Percentiles rank a stretch among this genome's conserved stretches.
Conservation (phyloP, 768 basidiomycete genomes). For the Clitopilus passeckerianus region DNA sequence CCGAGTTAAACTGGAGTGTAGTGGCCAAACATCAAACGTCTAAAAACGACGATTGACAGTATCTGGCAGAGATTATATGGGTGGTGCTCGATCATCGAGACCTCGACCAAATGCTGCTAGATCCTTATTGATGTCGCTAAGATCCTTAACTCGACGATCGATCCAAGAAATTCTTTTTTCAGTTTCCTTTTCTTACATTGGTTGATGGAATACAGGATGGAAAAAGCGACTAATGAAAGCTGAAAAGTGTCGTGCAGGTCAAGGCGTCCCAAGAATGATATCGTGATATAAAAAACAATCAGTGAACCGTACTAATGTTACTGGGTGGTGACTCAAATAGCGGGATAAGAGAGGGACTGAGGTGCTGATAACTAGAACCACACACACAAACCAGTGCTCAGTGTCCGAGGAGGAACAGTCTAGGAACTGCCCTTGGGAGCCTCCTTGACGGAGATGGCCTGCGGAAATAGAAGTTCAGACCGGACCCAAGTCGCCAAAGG, state of each 20-base stretch:
- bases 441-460: slow-evolving; percentile 87
- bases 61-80: background rate
- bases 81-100: background rate
- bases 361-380: background rate
- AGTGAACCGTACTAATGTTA: slow-evolving; percentile 1
- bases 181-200: slow-evolving; percentile 17
- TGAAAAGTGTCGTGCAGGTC: slow-evolving; percentile 14
- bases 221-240: slow-evolving; percentile 13
- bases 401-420: slow-evolving; percentile 3
- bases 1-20: too few species aligned
- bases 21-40: too few species aligned
- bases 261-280: slow-evolving; percentile 12
- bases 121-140: background rate
- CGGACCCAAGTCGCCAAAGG: background rate
- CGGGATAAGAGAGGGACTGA: background rate
- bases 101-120: background rate
- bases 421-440: slow-evolving; percentile 58
- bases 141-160: background rate
- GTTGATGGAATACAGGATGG: slow-evolving; percentile 16
- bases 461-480: slow-evolving; percentile 7
- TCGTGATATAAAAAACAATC: slow-evolving; percentile 7
- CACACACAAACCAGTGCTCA: background rate
- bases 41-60: too few species aligned
- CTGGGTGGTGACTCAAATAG: background rate
- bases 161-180: slow-evolving; percentile 4